These are phyloP conservation scores for Thelonectria olida DNA, from an alignment of 2,329 filamentous ascomycete genomes.

Conservation along the genomic window DNA sequence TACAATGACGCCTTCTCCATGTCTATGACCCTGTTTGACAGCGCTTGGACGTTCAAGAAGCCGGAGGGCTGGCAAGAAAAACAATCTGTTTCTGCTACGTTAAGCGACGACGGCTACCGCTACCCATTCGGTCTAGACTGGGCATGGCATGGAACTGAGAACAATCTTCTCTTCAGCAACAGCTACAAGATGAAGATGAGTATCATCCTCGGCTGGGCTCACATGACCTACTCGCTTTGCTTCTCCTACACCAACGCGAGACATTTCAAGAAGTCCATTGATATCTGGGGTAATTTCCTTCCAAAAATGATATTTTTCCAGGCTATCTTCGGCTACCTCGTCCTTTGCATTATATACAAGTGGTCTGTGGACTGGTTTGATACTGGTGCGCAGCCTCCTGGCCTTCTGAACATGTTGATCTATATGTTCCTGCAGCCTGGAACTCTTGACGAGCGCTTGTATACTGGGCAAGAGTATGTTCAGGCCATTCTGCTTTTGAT, in stretches of 20 bases:
- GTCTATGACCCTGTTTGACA: constrained; percentile 86
- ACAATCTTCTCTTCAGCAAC: constrained; percentile 95
- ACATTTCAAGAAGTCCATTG: constrained; percentile 93
- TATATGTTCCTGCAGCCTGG: constrained; percentile 98
- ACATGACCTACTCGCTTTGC: constrained; percentile 98
- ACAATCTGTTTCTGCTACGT: constrained; percentile 72
- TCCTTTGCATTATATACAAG: constrained; percentile 95
- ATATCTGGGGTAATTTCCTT: constrained; percentile 97
- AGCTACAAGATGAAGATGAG: constrained; percentile 99
- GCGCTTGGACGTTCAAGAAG: constrained; percentile 84
- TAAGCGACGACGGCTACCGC: constrained; percentile 77
- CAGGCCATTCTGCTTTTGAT: constrained; percentile 83
- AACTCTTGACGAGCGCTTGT: constrained; percentile 76
- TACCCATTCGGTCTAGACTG: constrained; percentile 97
- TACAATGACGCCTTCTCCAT: constrained; percentile 99
- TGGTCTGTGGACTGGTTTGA: constrained; percentile 88
- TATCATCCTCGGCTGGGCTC: constrained; percentile 95
- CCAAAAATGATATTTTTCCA: constrained; percentile 99
- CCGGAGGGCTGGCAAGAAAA: constrained; percentile 71
- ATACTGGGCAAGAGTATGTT: constrained; percentile 77
- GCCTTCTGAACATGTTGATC: constrained; percentile 97
- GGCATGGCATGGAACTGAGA: constrained; percentile 96
- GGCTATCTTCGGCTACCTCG: constrained; percentile 96
- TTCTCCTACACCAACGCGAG: constrained; percentile 92
- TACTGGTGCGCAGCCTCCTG: constrained; percentile 75